Evolutionary conservation across 2,329 filamentous ascomycete genomes (phyloP).

Genomic region (Cladobotryum mycophilum): DNA sequence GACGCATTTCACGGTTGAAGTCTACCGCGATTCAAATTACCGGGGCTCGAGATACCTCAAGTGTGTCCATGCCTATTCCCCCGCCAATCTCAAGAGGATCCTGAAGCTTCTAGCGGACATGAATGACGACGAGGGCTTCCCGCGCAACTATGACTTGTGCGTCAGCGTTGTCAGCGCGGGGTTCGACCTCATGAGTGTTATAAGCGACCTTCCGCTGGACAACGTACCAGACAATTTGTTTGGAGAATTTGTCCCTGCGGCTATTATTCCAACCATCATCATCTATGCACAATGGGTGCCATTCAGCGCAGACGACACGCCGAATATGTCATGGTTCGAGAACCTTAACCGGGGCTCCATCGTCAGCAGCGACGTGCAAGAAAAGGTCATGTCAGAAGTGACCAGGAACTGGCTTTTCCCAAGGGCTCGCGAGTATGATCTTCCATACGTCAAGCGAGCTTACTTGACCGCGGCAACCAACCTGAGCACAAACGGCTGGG

Average conservation of each 20-base stretch:
- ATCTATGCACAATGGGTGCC: slow-evolving; percentile 46
- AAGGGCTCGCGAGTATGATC: slow-evolving; percentile 39
- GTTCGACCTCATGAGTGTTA: slow-evolving; percentile 28
- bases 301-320: slow-evolving; percentile 28
- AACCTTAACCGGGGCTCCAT: slow-evolving; percentile 26
- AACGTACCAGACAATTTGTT: slow-evolving; percentile 32
- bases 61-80: slow-evolving; percentile 35
- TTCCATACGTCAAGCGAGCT: slow-evolving; percentile 43
- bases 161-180: slow-evolving; percentile 40
- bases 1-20: slow-evolving; percentile 45
- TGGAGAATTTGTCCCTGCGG: slow-evolving; percentile 34
- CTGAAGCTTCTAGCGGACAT: slow-evolving; percentile 37
- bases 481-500: slow-evolving; percentile 34
- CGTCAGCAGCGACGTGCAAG: slow-evolving; percentile 21
- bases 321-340: slow-evolving; percentile 35
- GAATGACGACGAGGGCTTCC: slow-evolving; percentile 36
- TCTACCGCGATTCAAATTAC: slow-evolving; percentile 21
- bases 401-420: slow-evolving; percentile 41
- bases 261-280: slow-evolving; percentile 33
- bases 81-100: slow-evolving; percentile 31
- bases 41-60: slow-evolving; percentile 37
- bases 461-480: slow-evolving; percentile 37
- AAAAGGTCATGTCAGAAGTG: slow-evolving; percentile 39
- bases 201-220: slow-evolving; percentile 29
- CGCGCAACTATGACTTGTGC: slow-evolving; percentile 41